phyloP scores from a whole-genome alignment of 805 yeast species.

The Starmerella apicola region DNA sequence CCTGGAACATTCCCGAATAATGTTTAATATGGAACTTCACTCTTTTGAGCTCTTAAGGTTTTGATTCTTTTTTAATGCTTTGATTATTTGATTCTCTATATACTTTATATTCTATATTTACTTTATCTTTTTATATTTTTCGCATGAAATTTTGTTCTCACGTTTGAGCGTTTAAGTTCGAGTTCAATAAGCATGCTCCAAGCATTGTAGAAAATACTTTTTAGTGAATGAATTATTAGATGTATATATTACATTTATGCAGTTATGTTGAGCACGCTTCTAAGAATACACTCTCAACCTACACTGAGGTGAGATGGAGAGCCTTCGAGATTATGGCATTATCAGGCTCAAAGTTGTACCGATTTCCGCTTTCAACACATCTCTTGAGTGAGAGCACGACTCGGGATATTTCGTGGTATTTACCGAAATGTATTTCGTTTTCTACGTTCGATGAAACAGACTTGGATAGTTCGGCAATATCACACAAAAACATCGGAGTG shows the following conservation, averaged over 20 bases:
- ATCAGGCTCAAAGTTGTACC: conserved; percentile 45
- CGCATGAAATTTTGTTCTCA: no score
- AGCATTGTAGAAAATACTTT: no score
- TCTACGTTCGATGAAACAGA: conserved; percentile 37
- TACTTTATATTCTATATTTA: no score
- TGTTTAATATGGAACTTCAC: no score
- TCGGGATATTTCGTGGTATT: conserved; percentile 61
- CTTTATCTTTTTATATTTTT: no score
- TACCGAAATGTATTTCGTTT: conserved; percentile 56
- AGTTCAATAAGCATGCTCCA: no score
- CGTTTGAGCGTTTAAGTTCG: no score
- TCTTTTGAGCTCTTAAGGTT: background rate
- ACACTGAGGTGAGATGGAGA: conserved; percentile 27
- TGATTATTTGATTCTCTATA: background rate
- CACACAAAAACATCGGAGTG: conserved; percentile 73
- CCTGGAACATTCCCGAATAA: conserved; percentile 12
- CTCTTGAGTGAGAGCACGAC: conserved; percentile 67
- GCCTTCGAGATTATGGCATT: conserved; percentile 70
- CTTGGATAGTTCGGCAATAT: conserved; percentile 62
- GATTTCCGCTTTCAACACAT: conserved; percentile 72
- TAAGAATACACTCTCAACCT: no score
- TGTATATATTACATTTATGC: no score
- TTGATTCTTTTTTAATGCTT: background rate
- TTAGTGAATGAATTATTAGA: no score
- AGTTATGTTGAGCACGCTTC: no score